These are phyloP conservation scores for Sequoiadendron giganteum DNA, from an alignment of 75 land plant genomes.

Conservation along the genomic window DNA sequence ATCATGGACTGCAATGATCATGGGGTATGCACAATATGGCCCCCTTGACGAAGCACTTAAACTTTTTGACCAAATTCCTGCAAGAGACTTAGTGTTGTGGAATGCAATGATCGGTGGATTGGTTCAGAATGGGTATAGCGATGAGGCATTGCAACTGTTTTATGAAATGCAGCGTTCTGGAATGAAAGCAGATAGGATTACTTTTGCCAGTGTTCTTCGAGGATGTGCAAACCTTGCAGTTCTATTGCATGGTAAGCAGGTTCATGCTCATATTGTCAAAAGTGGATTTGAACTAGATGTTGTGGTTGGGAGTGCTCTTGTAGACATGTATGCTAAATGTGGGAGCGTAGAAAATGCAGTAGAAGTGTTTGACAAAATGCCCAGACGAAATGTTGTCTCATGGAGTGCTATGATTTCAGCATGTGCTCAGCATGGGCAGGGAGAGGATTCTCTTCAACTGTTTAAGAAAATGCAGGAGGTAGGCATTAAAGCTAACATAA, in stretches of 20 bases:
- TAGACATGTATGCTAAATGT: constrained; percentile 55
- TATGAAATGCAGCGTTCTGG: constrained; percentile 23
- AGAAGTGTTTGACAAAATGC: constrained; percentile 24
- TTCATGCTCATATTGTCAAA: constrained; percentile 30
- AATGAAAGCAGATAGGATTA: constrained; percentile 22
- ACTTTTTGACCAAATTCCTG: constrained; percentile 18
- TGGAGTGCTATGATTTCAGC: constrained; percentile 39
- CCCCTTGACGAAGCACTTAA: constrained; percentile 16
- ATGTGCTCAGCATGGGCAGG: constrained; percentile 35
- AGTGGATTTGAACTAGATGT: constrained; percentile 21
- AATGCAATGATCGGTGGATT: constrained; percentile 31
- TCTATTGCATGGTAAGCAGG: constrained; percentile 34
- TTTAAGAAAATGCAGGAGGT: constrained; percentile 32
- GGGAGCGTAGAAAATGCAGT: constrained; percentile 26
- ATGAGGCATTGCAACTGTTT: constrained; percentile 28
- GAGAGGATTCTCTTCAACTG: constrained; percentile 27
- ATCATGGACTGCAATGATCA: constrained; percentile 36
- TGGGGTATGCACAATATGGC: constrained; percentile 24
- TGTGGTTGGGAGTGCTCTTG: constrained; percentile 29
- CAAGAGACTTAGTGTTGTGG: constrained; percentile 24
- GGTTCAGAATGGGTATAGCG: constrained; percentile 9
- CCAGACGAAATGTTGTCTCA: constrained; percentile 28
- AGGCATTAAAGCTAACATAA: constrained; percentile 16
- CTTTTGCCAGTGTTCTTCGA: constrained; percentile 23
- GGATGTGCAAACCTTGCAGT: constrained; percentile 31